Evolutionary conservation across 306 rosid genomes (phyloP), one percentile per base, ranked within the genome.

Genomic region (Inga leiocalycina): DNA sequence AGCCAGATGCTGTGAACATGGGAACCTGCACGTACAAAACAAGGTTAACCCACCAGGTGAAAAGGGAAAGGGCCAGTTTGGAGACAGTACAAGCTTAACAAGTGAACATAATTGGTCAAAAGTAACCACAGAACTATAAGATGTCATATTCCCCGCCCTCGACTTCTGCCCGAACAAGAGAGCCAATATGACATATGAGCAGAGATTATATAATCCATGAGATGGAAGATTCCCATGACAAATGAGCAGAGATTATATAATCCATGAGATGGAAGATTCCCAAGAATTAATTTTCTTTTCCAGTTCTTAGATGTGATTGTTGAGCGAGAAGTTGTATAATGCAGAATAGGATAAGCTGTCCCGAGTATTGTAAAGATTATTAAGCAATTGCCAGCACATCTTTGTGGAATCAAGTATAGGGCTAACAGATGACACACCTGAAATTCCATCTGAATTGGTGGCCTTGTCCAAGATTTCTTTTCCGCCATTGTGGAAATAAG

Each of bases 361-460:
- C 27, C 41, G 24, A 46, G 51, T 62, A 65, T 54, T 77, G 45
- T 27, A 27, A 8, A 75, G 79, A 76, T 24, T 34, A 71, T 4
- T 34, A 54, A 15, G 17, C 14, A 79, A 65, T 51, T 20, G 19
- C 35, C 68, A 17, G 27, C 74, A 68, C 59, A 75, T 65, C 74
- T 52, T 72, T 54, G 62, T 10, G 73, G 46, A 48, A 75, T 39
- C 74, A 78, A 10, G 43, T 39, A 39, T 48, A 34, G 80, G 79
- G 80, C 76, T 43, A 73, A 73, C 74, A 16, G 41, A 73, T 48
- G 84, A 78, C 83, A 86, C 74, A 97, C 97, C 99, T 97, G 99
- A 82, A 94, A 94, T 84, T 97, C 99, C 99, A 97, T 94, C 92
- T 94, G 98, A 87, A 97, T 97, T 74, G 98, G 98, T 15, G 98